Conservation (phyloP, 164 flowering plant genomes). For the Euptelea pleiosperma region DNA sequence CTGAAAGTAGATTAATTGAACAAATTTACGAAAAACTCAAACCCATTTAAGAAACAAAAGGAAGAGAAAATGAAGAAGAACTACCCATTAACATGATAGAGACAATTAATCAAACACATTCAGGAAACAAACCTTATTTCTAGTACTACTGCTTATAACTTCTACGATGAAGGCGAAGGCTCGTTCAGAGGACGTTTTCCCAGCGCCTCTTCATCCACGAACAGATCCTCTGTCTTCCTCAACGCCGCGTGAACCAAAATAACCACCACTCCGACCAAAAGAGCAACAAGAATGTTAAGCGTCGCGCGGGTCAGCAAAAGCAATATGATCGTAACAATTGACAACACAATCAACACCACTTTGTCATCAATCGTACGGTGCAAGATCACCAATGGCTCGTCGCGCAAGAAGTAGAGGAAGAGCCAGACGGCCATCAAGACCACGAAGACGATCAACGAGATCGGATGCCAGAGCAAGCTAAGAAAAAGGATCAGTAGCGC, state of each 20-base stretch:
- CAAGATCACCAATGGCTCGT: constrained; percentile 32
- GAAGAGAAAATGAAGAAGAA: too few relatives aligned
- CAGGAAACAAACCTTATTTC: neutral
- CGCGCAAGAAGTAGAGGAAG: constrained; percentile 55
- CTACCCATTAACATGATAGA: too few relatives aligned
- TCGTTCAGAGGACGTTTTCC: constrained; percentile 14
- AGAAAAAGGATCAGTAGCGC: constrained; percentile 39
- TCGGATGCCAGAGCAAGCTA: constrained; percentile 55
- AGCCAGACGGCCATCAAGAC: constrained; percentile 46
- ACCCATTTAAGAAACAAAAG: too few relatives aligned
- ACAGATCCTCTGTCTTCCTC: constrained; percentile 43
- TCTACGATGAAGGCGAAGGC: constrained; percentile 4
- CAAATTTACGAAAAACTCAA: too few relatives aligned
- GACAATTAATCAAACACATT: neutral
- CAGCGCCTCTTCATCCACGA: constrained; percentile 25
- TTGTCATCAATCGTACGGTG: constrained; percentile 35
- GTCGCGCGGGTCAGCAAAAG: constrained; percentile 42
- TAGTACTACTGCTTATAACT: neutral
- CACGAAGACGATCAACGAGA: constrained; percentile 46
- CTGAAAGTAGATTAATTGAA: too few relatives aligned
- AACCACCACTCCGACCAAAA: constrained; percentile 30
- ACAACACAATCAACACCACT: constrained; percentile 29
- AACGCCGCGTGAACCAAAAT: constrained; percentile 39
- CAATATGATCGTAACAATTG: constrained; percentile 31
- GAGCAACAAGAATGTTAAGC: constrained; percentile 28